These are phyloP conservation scores for Paraglomus brasilianum DNA, from an alignment of 192 early-diverging fungal genomes.

Conservation along the genomic window DNA sequence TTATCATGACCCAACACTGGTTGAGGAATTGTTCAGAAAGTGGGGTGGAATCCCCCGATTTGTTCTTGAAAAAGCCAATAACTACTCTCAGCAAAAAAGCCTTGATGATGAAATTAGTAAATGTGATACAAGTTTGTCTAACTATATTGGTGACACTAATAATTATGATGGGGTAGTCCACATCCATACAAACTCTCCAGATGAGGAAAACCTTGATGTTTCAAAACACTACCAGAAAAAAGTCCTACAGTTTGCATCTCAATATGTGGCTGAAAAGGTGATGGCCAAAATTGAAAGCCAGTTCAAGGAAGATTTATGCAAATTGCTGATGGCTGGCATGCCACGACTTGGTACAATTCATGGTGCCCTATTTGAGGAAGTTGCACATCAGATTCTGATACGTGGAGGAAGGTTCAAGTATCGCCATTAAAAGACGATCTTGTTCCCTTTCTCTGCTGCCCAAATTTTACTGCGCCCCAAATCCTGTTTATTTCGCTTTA, in stretches of 20 bases:
- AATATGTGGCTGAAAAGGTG: slow-evolving; percentile 1
- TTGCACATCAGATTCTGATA: slow-evolving; percentile 17
- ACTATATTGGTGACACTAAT: slow-evolving; percentile 16
- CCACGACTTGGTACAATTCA: neutral
- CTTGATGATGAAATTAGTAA: slow-evolving; percentile 20
- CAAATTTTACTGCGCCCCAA: too few species aligned
- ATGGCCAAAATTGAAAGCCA: neutral
- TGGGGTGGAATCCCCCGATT: slow-evolving; percentile 21
- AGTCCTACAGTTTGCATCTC: slow-evolving; percentile 23
- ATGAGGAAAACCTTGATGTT: neutral
- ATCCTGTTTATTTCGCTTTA: too few species aligned
- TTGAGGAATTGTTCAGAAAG: neutral
- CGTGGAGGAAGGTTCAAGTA: neutral
- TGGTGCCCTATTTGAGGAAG: slow-evolving; percentile 10
- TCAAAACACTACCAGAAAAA: neutral
- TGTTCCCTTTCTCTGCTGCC: too few species aligned
- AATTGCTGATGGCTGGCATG: neutral
- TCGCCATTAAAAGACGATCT: too few species aligned
- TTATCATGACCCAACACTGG: neutral
- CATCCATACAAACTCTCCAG: slow-evolving; percentile 13
- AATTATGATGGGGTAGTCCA: slow-evolving; percentile 11
- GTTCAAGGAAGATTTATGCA: neutral
- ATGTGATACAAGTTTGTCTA: slow-evolving; percentile 4
- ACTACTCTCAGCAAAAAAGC: neutral
- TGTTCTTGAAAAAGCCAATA: neutral